Evolutionary conservation across 306 rosid species (phyloP), one percentile per base, ranked within the genome.

Genomic region (Comarum palustre): DNA sequence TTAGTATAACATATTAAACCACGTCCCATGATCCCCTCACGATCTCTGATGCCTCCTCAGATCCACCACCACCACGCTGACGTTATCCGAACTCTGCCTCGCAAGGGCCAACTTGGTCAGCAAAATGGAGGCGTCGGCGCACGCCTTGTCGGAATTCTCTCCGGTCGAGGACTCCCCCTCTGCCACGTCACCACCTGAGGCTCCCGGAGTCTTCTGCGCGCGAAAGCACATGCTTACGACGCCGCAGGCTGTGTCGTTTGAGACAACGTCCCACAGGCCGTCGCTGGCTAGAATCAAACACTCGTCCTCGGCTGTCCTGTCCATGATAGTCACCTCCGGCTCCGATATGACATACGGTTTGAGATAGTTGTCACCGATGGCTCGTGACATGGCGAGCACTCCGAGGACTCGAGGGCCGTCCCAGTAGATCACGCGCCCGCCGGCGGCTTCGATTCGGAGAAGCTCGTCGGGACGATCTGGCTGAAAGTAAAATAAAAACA

Each of bases 361-460:
- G 47, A 94, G 74, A 73, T 88, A 91, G 45, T 79, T 77, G 75
- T 94, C 98, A 5, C 98, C 98, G 47, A 94, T 91, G 5, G 98
- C 98, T 68, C 98, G 78, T 4, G 98, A 94, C 92, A 85, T 94
- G 16, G 98, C 96, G 2, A 91, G 71, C 4, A 94, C 90, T n/a
- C 98, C 98, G 0, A 94, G 90, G 11, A 94, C 98, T 72, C 98
- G 73, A 0, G 98, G 63, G 0, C 92, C 98, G 13, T 94, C 96
- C 98, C 98, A 91, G 48, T 86, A 85, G 13, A 94, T 91, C 78
- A 94, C 97, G 9, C 95, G 88, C 47, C 98, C 98, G 14, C 98
- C 98, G 0, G 87, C 87, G 0, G 86, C 87, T 79, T 91, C 84
- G 20, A 91, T 92, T 19, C 98, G 90, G 11, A 64, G 54, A 86